Base-by-base conservation (phyloP, 2,329 filamentous ascomycete genomes). In the Hypoxylon sp. region DNA sequence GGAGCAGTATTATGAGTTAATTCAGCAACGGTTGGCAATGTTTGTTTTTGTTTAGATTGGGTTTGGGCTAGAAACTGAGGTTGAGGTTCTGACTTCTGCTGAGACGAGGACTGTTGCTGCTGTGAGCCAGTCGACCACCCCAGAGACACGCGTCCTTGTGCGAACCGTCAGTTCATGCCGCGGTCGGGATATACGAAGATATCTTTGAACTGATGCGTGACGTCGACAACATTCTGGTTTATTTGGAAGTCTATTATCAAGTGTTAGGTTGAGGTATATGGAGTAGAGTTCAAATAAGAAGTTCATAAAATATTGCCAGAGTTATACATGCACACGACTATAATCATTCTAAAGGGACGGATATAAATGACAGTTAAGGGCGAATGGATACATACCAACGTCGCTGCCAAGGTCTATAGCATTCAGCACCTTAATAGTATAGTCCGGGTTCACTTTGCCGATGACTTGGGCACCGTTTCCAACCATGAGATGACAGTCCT, bases 201-300 rank as follows among this genome's bases (percentile, higher is more conserved):
- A 55, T 84, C 78, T 66, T 88, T 89, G 68, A 91, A 84, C 38
- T 86, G 82, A 73, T 97, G 92, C 23, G 91, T 94, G 25, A 85
- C 87, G 50, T 97, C 89, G 11, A 96, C 92, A 2, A 97, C 88
- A 0, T 87, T 83, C 49, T 90, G 85, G 53, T 86, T 88, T 23
- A 90, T 80, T 43, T 78, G 79, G 71, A 89, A 90, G 73, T 97
- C 91, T 93, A 60, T 9, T n/a, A 20, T 15, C 7, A 6, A 43
- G 27, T 5, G 9, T 60, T 55, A 57, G 52, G 25, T n/a, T n/a
- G n/a, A n/a, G n/a, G n/a, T n/a, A n/a, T n/a, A n/a, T n/a, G n/a
- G n/a, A n/a, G n/a, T n/a, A n/a, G n/a, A n/a, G n/a, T n/a, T n/a
- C n/a, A n/a, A n/a, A n/a, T n/a, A n/a, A n/a, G n/a, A n/a, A n/a